Base-by-base conservation (phyloP, 345 rosid species). In the Diplotaxis tenuifolia region DNA sequence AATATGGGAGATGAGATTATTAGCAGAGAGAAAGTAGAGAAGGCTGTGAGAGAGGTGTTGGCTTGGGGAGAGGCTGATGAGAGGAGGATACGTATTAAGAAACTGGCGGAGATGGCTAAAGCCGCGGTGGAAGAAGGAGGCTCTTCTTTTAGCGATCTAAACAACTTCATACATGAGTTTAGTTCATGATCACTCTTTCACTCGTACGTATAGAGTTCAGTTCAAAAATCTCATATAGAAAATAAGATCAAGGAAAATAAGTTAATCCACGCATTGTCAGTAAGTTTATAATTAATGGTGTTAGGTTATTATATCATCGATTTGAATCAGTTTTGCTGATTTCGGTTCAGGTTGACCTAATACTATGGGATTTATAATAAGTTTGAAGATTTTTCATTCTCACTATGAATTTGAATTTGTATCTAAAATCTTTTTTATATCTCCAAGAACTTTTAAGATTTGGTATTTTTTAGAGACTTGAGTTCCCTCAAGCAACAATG, bases 111-210 rank as follows among this genome's bases (percentile, higher is more conserved):
- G 38, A 75, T 68, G 81, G 86, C 87, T 11, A 81, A 52, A 50
- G 78, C 25, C 0, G 82, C 86, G 3, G 70, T 72, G 14, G 71
- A 77, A 75, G 83, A 75, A 60, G 84, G 84, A 11, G 89, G 89
- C 55, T 87, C 89, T 28, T 85, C 89, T 38, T 19, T 68, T 18
- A 75, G 65, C 14, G 84, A 80, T 20, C 15, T 82, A 36, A 70
- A 61, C 34, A 77, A 19, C 9, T 62, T 85, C 29, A 27, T 86
- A 12, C 67, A 81, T 59, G 86, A 80, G 70, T 20, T 82, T 27
- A 85, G 52, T 15, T 19, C 49, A 2, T 22, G 59, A 22, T 54
- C 58, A 4, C 20, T 50, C n/a, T n/a, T n/a, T n/a, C n/a, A n/a
- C n/a, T n/a, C n/a, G n/a, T n/a, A n/a, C 23, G 21, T 49, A 47